A percentile compares a stretch with the other conserved stretches of the same genome.
phyloP scores from a whole-genome alignment of 2,329 filamentous ascomycete species.

The Penicillium glabrum region DNA sequence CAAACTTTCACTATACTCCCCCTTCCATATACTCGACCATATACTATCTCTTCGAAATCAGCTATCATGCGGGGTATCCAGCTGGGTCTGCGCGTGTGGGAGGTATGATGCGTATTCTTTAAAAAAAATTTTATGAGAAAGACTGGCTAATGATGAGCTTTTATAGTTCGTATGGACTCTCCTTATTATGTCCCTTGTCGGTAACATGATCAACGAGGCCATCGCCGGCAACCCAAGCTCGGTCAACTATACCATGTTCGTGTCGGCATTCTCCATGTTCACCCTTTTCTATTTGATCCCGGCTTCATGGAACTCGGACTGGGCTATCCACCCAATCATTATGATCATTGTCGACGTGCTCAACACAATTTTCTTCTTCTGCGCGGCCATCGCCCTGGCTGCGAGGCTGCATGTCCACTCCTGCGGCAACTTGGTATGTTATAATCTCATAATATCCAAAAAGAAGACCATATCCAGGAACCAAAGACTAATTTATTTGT shows the following conservation, averaged over 20 bases:
- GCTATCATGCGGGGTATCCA: conserved; percentile 28
- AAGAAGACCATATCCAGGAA: background rate
- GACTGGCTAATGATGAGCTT: background rate
- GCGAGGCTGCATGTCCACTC: conserved; percentile 45
- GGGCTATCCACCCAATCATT: conserved; percentile 44
- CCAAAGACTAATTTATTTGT: background rate
- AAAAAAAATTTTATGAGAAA: background rate
- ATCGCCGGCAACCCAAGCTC: conserved; percentile 56
- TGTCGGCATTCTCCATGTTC: conserved; percentile 48
- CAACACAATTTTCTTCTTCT: conserved; percentile 51
- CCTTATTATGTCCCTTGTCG: conserved; percentile 61
- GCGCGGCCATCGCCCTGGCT: conserved; percentile 49
- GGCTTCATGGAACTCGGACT: conserved; percentile 41
- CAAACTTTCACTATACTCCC: conserved; percentile 1
- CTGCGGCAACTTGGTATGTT: conserved; percentile 48
- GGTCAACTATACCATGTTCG: conserved; percentile 56
- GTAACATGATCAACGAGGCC: conserved; percentile 60
- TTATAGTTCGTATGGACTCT: conserved; percentile 59
- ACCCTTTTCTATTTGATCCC: conserved; percentile 50
- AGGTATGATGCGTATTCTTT: conserved; percentile 27
- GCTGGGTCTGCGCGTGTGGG: conserved; percentile 32
- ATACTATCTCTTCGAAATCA: conserved; percentile 1
- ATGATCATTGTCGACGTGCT: conserved; percentile 46
- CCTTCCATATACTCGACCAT: conserved; percentile 4
- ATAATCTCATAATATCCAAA: background rate